Conservation (phyloP, 1,284 basidiomycete species). For the Naganishia sp. region DNA sequence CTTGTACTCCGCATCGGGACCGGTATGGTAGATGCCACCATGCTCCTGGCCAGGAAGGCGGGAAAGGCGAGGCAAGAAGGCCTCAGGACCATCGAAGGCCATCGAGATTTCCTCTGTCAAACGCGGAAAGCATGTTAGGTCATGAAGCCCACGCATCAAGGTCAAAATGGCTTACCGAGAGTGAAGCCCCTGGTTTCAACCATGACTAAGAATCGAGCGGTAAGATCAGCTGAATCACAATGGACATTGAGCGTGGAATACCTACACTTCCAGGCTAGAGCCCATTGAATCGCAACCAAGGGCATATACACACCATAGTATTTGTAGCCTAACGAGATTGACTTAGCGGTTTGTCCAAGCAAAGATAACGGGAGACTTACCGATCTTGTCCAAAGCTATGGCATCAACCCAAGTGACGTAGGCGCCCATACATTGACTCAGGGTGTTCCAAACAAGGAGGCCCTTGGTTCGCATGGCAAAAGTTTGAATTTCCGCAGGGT, state of each 20-base stretch:
- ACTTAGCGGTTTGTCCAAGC: neutral
- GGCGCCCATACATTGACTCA: conserved; percentile 42
- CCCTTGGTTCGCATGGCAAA: conserved; percentile 54
- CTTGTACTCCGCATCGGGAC: conserved; percentile 16
- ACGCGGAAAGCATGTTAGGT: neutral
- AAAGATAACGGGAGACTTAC: conserved; percentile 19
- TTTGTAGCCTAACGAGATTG: conserved; percentile 39
- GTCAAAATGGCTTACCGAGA: conserved; percentile 37
- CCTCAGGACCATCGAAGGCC: conserved; percentile 45
- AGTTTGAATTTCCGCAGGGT: conserved; percentile 54
- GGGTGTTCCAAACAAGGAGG: conserved; percentile 53
- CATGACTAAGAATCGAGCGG: conserved; percentile 40
- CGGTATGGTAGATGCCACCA: conserved; percentile 8
- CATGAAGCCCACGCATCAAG: neutral
- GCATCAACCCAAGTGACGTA: conserved; percentile 50
- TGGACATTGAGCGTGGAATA: neutral
- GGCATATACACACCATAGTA: conserved; percentile 53
- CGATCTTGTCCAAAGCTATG: conserved; percentile 52
- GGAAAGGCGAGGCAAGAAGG: conserved; percentile 11
- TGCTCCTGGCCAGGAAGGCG: conserved; percentile 10
- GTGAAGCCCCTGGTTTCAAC: conserved; percentile 53
- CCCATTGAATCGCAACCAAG: conserved; percentile 47
- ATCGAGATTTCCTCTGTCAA: conserved; percentile 47
- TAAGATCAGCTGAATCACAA: conserved; percentile 1
- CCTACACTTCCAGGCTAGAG: conserved; percentile 40